Percentiles rank a stretch among this genome's conserved stretches.
Evolutionary conservation across 805 yeast genomes (phyloP).

Genomic region (Saccharomycopsis malanga): DNA sequence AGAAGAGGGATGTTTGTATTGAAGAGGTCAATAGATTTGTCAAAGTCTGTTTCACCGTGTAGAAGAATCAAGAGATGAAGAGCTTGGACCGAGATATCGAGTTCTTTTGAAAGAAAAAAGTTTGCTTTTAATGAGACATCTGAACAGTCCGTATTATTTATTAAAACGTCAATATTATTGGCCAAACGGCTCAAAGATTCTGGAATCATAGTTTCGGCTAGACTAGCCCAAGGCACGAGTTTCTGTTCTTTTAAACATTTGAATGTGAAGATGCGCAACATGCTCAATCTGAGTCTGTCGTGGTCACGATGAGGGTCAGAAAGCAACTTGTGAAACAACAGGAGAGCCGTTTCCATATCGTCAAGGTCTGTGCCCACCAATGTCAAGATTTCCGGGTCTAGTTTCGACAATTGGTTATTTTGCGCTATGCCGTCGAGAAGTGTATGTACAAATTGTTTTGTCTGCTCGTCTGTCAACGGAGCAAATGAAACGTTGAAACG

Average conservation of each 20-base stretch:
- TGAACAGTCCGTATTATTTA: background rate
- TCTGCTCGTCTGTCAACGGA: background rate
- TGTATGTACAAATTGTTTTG: background rate
- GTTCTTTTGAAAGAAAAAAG: background rate
- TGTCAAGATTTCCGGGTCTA: background rate
- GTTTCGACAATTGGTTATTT: background rate
- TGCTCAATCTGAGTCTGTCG: background rate
- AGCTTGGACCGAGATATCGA: background rate
- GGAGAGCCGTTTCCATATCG: background rate
- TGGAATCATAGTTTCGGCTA: background rate
- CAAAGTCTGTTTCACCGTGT: background rate
- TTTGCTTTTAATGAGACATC: background rate
- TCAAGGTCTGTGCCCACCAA: background rate
- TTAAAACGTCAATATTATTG: background rate
- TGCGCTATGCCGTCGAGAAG: background rate
- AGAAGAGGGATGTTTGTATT: constrained; percentile 6
- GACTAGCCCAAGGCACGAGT: background rate
- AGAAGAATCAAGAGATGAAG: background rate
- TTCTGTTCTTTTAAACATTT: background rate
- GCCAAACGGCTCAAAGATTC: background rate
- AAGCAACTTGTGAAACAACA: background rate
- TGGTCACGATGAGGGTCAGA: background rate
- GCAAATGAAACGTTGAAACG: background rate
- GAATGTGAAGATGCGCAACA: background rate
- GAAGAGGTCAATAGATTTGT: constrained; percentile 9